These are phyloP conservation scores for Arctium lappa DNA, from an alignment of 129 eudicot species.

Conservation along the genomic window DNA sequence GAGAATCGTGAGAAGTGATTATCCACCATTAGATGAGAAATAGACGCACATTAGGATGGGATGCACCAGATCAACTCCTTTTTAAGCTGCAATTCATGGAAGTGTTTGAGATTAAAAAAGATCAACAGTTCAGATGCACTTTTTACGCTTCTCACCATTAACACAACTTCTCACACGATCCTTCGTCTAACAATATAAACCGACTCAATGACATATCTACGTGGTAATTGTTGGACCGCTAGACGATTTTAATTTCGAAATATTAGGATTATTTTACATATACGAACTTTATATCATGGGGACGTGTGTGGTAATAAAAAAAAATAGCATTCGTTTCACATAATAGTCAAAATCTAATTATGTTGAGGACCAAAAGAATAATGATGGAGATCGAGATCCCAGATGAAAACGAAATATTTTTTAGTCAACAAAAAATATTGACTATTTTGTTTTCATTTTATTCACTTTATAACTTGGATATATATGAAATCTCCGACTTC, in stretches of 20 bases:
- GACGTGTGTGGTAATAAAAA: background rate
- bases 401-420: background rate
- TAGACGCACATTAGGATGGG: no score
- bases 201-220: no score
- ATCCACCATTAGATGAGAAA: no score
- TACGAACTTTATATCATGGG: constrained; percentile 1
- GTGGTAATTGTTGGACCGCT: no score
- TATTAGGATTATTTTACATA: background rate
- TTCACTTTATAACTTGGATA: background rate
- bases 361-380: constrained; percentile 11
- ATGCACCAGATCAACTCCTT: no score
- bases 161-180: no score
- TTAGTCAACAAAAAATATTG: constrained; percentile 1
- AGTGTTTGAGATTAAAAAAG: no score
- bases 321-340: background rate
- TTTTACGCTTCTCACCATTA: no score
- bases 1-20: no score
- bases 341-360: constrained; percentile 25
- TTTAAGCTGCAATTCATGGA: no score
- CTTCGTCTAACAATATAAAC: no score
- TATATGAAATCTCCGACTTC: constrained; percentile 7
- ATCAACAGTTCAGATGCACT: no score
- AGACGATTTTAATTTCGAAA: background rate
- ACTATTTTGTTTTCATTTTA: background rate
- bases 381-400: constrained; percentile 7